Percentiles rank a stretch among this genome's conserved stretches.
These are phyloP conservation scores for Begonia loranthoides DNA, from an alignment of 306 rosid species.

Conservation along the genomic window DNA sequence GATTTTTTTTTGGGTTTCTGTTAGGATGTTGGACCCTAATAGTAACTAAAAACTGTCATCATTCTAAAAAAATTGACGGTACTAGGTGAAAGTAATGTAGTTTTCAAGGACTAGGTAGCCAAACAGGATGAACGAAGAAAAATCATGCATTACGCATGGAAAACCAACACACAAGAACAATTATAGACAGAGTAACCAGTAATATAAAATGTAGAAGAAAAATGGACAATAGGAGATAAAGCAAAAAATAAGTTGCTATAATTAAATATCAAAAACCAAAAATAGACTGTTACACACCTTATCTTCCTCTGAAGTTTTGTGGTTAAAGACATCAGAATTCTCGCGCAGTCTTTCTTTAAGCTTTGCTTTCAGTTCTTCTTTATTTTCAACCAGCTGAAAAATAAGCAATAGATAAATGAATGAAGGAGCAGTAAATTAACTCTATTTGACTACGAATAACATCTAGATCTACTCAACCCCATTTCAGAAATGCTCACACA, in stretches of 20 bases:
- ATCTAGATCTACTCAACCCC: slow-evolving; percentile 8
- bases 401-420: not conserved
- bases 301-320: slow-evolving; percentile 45
- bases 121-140: too few relatives aligned
- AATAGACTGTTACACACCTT: slow-evolving; percentile 29
- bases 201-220: not conserved
- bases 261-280: too few relatives aligned
- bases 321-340: slow-evolving; percentile 78
- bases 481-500: slow-evolving; percentile 27
- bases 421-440: not conserved
- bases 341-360: slow-evolving; percentile 73
- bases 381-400: slow-evolving; percentile 53
- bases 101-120: too few relatives aligned
- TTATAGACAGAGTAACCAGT: too few relatives aligned
- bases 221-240: not conserved
- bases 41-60: too few relatives aligned
- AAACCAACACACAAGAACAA: too few relatives aligned
- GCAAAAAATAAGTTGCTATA: not conserved
- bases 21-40: too few relatives aligned
- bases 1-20: too few relatives aligned
- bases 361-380: slow-evolving; percentile 66
- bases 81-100: too few relatives aligned
- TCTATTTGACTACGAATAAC: not conserved
- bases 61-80: too few relatives aligned
- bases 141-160: too few relatives aligned